Conservation (phyloP, 495 filamentous ascomycete species). For the Podospora pseudoanserina region DNA sequence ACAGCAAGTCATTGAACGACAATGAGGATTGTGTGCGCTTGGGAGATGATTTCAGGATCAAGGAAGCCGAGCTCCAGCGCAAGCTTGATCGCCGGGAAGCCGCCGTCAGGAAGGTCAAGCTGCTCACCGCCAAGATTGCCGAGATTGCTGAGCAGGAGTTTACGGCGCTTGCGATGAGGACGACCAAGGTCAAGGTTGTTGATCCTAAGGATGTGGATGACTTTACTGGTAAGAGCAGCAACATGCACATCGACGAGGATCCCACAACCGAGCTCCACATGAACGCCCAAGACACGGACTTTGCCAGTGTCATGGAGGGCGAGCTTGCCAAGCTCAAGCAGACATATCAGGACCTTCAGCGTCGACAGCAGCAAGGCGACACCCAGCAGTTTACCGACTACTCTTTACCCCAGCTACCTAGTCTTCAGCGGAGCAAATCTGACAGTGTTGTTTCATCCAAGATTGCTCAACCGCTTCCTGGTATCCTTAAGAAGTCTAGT, state of each 20-base stretch:
- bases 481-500: slow-evolving; percentile 45
- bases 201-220: slow-evolving; percentile 35
- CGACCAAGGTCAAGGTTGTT: slow-evolving; percentile 34
- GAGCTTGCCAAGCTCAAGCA: slow-evolving; percentile 39
- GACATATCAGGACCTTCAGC: slow-evolving; percentile 33
- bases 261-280: slow-evolving; percentile 42
- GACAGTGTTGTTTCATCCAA: slow-evolving; percentile 25
- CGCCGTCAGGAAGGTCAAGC: slow-evolving; percentile 35
- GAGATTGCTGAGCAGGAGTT: slow-evolving; percentile 34
- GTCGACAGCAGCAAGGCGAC: slow-evolving; percentile 23
- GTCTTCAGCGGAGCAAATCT: slow-evolving; percentile 21
- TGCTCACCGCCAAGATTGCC: slow-evolving; percentile 28
- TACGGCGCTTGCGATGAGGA: slow-evolving; percentile 16
- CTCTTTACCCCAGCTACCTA: slow-evolving; percentile 23
- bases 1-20: slow-evolving; percentile 25
- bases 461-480: slow-evolving; percentile 28
- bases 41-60: slow-evolving; percentile 32
- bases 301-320: slow-evolving; percentile 39
- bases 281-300: slow-evolving; percentile 39
- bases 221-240: slow-evolving; percentile 29
- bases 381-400: slow-evolving; percentile 25
- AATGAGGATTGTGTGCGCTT: slow-evolving; percentile 34
- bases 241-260: slow-evolving; percentile 36
- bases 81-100: slow-evolving; percentile 37
- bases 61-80: slow-evolving; percentile 32